Conservation (phyloP, 2,329 filamentous ascomycete species). For the Juglanconis juglandina region DNA sequence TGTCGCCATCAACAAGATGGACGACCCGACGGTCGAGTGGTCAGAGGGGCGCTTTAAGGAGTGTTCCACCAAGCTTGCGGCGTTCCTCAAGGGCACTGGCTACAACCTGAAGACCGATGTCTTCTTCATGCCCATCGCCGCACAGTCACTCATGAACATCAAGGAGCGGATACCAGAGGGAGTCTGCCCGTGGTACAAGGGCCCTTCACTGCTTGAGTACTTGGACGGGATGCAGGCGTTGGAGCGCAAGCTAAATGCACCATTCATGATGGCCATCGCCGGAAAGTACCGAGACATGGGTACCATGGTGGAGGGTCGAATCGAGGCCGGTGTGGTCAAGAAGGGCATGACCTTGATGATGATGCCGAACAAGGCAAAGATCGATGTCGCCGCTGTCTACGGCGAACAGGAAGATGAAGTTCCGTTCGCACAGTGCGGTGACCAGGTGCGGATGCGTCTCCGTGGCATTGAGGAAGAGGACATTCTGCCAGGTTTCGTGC, state of each 20-base stretch:
- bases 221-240: conserved; percentile 90
- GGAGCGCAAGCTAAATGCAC: conserved; percentile 96
- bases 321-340: conserved; percentile 90
- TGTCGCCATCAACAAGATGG: conserved; percentile 98
- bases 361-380: conserved; percentile 89
- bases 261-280: conserved; percentile 82
- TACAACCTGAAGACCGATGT: conserved; percentile 94
- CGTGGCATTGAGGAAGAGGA: conserved; percentile 98
- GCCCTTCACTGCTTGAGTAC: conserved; percentile 89
- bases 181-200: conserved; percentile 77
- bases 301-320: conserved; percentile 95
- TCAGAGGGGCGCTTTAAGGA: conserved; percentile 89
- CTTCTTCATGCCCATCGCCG: conserved; percentile 93
- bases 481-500: conserved; percentile 88
- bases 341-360: conserved; percentile 82
- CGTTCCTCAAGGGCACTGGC: conserved; percentile 87
- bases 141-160: conserved; percentile 80
- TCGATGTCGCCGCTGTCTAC: conserved; percentile 81
- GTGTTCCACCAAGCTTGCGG: conserved; percentile 81
- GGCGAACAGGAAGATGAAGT: conserved; percentile 97
- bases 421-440: conserved; percentile 76
- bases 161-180: conserved; percentile 80
- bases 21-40: conserved; percentile 95
- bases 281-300: conserved; percentile 97
- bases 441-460: conserved; percentile 88